Evolutionary conservation across 371 early-diverging fungal genomes (phyloP), one percentile per base, ranked within the genome.

Genomic region (Batkoa obscura): DNA sequence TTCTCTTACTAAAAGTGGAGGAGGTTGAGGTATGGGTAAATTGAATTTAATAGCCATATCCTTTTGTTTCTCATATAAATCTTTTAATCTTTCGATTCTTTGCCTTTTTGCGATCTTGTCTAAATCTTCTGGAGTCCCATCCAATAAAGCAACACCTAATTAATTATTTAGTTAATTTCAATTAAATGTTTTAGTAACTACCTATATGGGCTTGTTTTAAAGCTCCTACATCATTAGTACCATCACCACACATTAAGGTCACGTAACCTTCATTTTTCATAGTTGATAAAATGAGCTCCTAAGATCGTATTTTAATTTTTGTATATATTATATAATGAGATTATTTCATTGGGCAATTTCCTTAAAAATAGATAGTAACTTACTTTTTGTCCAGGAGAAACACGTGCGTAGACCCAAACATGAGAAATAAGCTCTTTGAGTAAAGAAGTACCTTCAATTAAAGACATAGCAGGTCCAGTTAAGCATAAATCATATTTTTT

Each of bases 201-300:
- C 99, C 99, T 53, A 99, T 87, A 66, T 99, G 96, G 8, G 99
- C 96, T 66, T 92, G 92, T 72, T 99, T 99, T 62, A 99, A 71
- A 0, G 99, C 99, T 30, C 99, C 99, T 0, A 99, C 99, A 69
- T 99, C 99, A 72, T 99, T 99, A 33, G 99, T 99, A 43, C 99
- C 99, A 70, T 99, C 99, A 63, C 99, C 99, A 66, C 96, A 95
- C 99, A 99, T 99, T 52, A 99, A 75, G n/a, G 98, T 98, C 15
- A 78, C 79, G 71, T 87, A 92, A 17, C 93, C 98, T 6, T 74
- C 74, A 13, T 75, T 74, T 69, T 98, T 98, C 61, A 94, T 78
- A 38, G 80, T 78, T 31, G 86, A 84, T 68, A 99, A 71, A 43
- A 99, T 84, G 51, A 79, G 83, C 70, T 99, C 99, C 83, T 70